phyloP scores from a whole-genome alignment of 78 protist genomes.

The Guillardia theta region DNA sequence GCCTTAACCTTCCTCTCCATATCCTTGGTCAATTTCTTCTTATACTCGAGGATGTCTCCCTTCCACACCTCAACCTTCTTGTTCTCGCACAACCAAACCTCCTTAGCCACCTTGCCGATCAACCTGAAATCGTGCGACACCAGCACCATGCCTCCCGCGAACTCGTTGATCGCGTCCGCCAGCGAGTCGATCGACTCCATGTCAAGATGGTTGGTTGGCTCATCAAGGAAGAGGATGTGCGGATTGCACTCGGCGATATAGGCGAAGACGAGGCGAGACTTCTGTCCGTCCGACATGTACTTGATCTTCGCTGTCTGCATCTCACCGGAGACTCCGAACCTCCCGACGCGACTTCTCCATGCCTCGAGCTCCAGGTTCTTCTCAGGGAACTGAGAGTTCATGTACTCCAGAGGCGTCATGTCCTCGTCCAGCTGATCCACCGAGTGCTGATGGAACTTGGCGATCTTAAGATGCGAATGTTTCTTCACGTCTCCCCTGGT shows the following conservation, averaged over 20 bases:
- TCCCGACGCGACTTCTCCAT: conserved; percentile 69
- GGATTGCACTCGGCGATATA: conserved; percentile 73
- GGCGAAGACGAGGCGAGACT: conserved; percentile 90
- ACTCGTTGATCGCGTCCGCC: conserved; percentile 76
- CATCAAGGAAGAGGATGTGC: conserved; percentile 91
- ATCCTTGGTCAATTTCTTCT: neutral
- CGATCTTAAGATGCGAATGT: conserved; percentile 78
- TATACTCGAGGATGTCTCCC: conserved; percentile 32
- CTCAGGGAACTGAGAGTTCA: conserved; percentile 58
- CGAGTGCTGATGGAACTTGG: conserved; percentile 51
- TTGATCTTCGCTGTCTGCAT: conserved; percentile 36
- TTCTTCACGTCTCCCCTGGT: conserved; percentile 51
- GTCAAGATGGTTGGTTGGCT: conserved; percentile 94
- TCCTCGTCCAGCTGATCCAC: conserved; percentile 45
- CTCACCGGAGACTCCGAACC: conserved; percentile 84
- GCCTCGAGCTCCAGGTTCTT: conserved; percentile 45
- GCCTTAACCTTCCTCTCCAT: neutral
- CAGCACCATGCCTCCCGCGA: conserved; percentile 83
- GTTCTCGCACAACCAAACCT: conserved; percentile 54
- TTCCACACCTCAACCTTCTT: conserved; percentile 45
- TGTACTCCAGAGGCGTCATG: conserved; percentile 59
- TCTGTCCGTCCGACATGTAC: conserved; percentile 78
- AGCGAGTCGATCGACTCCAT: conserved; percentile 81
- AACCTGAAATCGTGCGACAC: conserved; percentile 61
- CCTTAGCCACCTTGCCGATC: conserved; percentile 44